A percentile compares a stretch with the other conserved stretches of the same genome.
Conservation (phyloP, 2,329 filamentous ascomycete genomes). For the Fusarium anguioides region DNA sequence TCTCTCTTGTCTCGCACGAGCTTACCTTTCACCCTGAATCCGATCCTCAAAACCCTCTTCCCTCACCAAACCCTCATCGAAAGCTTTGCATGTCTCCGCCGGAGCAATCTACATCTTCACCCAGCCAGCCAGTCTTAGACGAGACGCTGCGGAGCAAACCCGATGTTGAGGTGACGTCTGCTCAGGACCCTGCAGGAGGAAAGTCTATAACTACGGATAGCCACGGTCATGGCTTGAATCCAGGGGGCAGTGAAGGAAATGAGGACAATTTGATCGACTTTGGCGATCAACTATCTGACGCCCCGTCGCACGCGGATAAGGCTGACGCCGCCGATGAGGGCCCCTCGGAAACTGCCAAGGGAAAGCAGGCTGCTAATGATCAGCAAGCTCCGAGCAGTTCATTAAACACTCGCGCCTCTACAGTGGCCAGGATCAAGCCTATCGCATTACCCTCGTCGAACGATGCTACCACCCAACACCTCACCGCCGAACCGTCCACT, state of each 20-base stretch:
- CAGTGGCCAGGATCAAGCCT: slow-evolving; percentile 62
- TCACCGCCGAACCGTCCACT: slow-evolving; percentile 59
- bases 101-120: slow-evolving; percentile 45
- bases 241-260: background rate
- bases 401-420: slow-evolving; percentile 56
- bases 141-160: slow-evolving; percentile 45
- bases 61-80: slow-evolving; percentile 4
- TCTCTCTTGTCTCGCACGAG: slow-evolving; percentile 24
- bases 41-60: background rate
- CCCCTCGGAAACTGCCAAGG: slow-evolving; percentile 33
- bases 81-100: slow-evolving; percentile 53
- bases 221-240: slow-evolving; percentile 3
- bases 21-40: slow-evolving; percentile 19
- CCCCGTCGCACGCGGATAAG: slow-evolving; percentile 4
- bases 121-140: slow-evolving; percentile 45
- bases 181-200: slow-evolving; percentile 29
- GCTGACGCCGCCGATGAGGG: slow-evolving; percentile 10
- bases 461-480: slow-evolving; percentile 55
- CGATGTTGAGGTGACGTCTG: slow-evolving; percentile 46
- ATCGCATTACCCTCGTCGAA: slow-evolving; percentile 52
- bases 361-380: slow-evolving; percentile 41
- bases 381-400: slow-evolving; percentile 20
- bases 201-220: slow-evolving; percentile 11
- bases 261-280: slow-evolving; percentile 41
- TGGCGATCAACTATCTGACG: slow-evolving; percentile 21